phyloP scores from a whole-genome alignment of 441 rosid genomes.

The Eruca vesicaria region DNA sequence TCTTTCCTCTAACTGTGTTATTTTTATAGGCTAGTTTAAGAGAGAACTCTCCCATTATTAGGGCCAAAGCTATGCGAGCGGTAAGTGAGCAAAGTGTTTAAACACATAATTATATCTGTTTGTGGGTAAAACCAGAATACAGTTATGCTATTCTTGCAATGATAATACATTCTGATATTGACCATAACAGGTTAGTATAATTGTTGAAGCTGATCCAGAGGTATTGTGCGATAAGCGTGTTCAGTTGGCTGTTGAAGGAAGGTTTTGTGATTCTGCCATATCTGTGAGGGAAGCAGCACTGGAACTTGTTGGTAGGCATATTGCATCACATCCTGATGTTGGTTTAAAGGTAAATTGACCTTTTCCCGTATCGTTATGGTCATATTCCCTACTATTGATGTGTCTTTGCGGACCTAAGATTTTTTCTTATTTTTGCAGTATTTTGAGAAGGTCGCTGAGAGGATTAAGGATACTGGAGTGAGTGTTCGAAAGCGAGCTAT shows the following conservation, averaged over 20 bases:
- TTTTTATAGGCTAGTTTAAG: slow-evolving; percentile 83
- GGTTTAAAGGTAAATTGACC: slow-evolving; percentile 70
- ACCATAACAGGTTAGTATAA: slow-evolving; percentile 82
- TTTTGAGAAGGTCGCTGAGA: slow-evolving; percentile 98
- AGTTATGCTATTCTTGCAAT: slow-evolving; percentile 5
- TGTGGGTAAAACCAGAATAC: slow-evolving; percentile 11
- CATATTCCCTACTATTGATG: slow-evolving; percentile 5
- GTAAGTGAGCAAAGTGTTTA: slow-evolving; percentile 50
- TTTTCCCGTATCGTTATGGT: slow-evolving; percentile 11
- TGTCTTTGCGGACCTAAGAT: slow-evolving; percentile 14
- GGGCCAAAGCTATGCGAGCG: slow-evolving; percentile 97
- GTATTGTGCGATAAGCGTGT: slow-evolving; percentile 92
- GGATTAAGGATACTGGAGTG: slow-evolving; percentile 99
- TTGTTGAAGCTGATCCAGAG: slow-evolving; percentile 99
- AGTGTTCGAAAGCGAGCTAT: slow-evolving; percentile 98
- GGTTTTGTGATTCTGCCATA: slow-evolving; percentile 99
- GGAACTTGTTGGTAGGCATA: slow-evolving; percentile 98
- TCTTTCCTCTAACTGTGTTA: slow-evolving; percentile 14
- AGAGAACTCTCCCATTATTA: slow-evolving; percentile 93
- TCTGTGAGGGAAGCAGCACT: slow-evolving; percentile 99
- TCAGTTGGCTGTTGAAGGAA: slow-evolving; percentile 98
- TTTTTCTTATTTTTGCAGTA: slow-evolving; percentile 58
- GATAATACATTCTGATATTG: slow-evolving; percentile 36
- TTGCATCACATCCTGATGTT: slow-evolving; percentile 98
- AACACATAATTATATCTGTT: slow-evolving; percentile 7